Evolutionary conservation across 495 filamentous ascomycete genomes (phyloP), one percentile per base, ranked within the genome.

Genomic region (Neurospora terricola): DNA sequence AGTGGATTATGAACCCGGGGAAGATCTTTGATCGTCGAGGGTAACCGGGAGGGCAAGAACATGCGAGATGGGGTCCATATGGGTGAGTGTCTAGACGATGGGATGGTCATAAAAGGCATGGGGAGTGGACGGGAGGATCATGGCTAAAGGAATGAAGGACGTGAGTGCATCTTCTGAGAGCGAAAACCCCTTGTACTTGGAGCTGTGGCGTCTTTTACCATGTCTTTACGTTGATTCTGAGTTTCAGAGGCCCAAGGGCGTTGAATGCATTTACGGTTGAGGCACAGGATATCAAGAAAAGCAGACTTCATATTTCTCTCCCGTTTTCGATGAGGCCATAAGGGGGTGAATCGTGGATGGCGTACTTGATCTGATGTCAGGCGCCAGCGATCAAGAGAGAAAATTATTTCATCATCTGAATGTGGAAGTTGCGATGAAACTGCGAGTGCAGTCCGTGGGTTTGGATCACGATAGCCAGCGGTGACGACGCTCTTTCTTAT

Each of bases 1-100:
- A 90, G 59, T 96, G 94, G 93, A 88, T 97, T 62, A 87, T 97
- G 75, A 97, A 97, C 75, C 94, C 94, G 3, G 94, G 93, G 5
- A 96, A 97, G 82, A 94, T 97, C 54, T 92, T 96, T 77, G 93
- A 96, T 76, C 69, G 86, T 30, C 82, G 74, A 14, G 16, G 12
- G 30, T 79, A 43, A 59, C 23, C 2, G 68, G 40, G 12, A 54
- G 37, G 34, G 0, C 16, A 38, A 68, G 30, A 4, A 30, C n/a
- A 6, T 40, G 71, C 36, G 38, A 21, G 3, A 38, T 9, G 8
- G 38, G 48, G 54, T 21, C 23, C n/a, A 71, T 18, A 59, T 3
- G 48, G 5, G 23, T 12, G 6, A 34, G 14, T 34, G 54, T 7
- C 7, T 27, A 59, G 12, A 18, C 14, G 12, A 66, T 18, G 27